Evolutionary conservation across 2,329 filamentous ascomycete species (phyloP).

Genomic region (Stachybotrys echinatus): DNA sequence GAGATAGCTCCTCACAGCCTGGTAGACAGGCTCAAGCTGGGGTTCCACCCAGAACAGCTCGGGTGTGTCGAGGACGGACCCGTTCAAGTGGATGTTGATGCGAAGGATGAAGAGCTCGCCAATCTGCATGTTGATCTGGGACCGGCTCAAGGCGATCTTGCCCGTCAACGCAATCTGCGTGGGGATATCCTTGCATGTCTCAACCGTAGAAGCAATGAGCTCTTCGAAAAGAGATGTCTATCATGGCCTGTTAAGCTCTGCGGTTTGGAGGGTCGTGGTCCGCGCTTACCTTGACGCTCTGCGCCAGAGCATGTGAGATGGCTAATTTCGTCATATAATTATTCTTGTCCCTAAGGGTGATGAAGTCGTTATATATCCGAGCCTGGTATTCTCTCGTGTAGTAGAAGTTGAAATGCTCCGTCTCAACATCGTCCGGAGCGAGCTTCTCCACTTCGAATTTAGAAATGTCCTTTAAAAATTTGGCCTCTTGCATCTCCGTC

Average conservation of each 20-base stretch:
- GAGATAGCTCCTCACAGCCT: slow-evolving; percentile 88
- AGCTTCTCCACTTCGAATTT: slow-evolving; percentile 94
- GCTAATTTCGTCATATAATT: slow-evolving; percentile 98
- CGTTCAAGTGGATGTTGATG: slow-evolving; percentile 97
- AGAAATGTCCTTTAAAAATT: slow-evolving; percentile 87
- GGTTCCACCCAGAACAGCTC: slow-evolving; percentile 99
- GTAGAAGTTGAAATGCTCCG: slow-evolving; percentile 99
- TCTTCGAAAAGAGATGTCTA: slow-evolving; percentile 94
- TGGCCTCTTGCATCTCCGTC: slow-evolving; percentile 81
- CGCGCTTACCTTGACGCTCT: slow-evolving; percentile 94
- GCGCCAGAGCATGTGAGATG: slow-evolving; percentile 90
- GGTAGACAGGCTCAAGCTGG: slow-evolving; percentile 92
- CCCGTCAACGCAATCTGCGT: slow-evolving; percentile 89
- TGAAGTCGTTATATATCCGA: slow-evolving; percentile 99
- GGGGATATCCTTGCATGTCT: slow-evolving; percentile 87
- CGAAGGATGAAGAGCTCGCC: slow-evolving; percentile 95
- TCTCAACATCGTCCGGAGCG: slow-evolving; percentile 81
- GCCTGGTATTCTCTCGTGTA: slow-evolving; percentile 97
- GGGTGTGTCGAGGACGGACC: slow-evolving; percentile 91
- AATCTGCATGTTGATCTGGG: slow-evolving; percentile 98
- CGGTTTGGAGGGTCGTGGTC: too few species aligned
- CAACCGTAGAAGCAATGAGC: slow-evolving; percentile 87
- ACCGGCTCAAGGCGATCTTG: slow-evolving; percentile 80
- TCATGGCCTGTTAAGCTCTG: neutral
- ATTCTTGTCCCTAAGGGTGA: slow-evolving; percentile 85